phyloP scores from a whole-genome alignment of 805 yeast genomes.

The Pichia nanzhaoensis region DNA sequence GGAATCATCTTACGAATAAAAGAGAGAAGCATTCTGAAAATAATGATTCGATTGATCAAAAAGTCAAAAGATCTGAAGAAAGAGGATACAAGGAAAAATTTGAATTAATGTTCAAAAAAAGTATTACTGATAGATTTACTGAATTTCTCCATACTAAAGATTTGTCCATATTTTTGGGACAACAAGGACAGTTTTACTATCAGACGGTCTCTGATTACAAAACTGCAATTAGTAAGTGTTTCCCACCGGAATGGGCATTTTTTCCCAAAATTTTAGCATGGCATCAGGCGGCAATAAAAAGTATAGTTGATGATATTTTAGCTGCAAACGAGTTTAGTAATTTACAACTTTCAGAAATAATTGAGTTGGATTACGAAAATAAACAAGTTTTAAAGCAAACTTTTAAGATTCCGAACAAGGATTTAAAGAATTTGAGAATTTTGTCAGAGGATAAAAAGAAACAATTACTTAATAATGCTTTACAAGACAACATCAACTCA shows the following conservation, averaged over 20 bases:
- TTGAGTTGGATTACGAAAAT: constrained; percentile 72
- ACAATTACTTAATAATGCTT: constrained; percentile 68
- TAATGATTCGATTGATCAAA: constrained; percentile 16
- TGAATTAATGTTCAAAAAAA: constrained; percentile 47
- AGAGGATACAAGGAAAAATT: constrained; percentile 62
- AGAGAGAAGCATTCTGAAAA: constrained; percentile 10
- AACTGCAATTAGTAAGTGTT: constrained; percentile 47
- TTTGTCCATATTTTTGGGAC: constrained; percentile 47
- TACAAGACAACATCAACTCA: constrained; percentile 57
- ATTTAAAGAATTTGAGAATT: constrained; percentile 45
- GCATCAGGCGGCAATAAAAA: constrained; percentile 62
- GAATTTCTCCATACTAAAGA: constrained; percentile 48
- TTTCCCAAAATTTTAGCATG: constrained; percentile 52
- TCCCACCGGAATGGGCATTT: constrained; percentile 73
- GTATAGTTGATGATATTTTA: constrained; percentile 57
- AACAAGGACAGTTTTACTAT: constrained; percentile 70
- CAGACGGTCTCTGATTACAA: constrained; percentile 67
- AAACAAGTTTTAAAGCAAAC: constrained; percentile 43
- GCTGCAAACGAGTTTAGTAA: constrained; percentile 54
- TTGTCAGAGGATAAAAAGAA: constrained; percentile 57
- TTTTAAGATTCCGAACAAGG: constrained; percentile 42
- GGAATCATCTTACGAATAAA: constrained; percentile 14
- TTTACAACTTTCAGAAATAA: constrained; percentile 58
- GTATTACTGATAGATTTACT: constrained; percentile 60
- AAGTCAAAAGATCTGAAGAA: constrained; percentile 35